A percentile compares a stretch with the other conserved stretches of the same genome.
These are phyloP conservation scores for Cicer judaicum DNA, from an alignment of 306 rosid genomes.

Conservation along the genomic window DNA sequence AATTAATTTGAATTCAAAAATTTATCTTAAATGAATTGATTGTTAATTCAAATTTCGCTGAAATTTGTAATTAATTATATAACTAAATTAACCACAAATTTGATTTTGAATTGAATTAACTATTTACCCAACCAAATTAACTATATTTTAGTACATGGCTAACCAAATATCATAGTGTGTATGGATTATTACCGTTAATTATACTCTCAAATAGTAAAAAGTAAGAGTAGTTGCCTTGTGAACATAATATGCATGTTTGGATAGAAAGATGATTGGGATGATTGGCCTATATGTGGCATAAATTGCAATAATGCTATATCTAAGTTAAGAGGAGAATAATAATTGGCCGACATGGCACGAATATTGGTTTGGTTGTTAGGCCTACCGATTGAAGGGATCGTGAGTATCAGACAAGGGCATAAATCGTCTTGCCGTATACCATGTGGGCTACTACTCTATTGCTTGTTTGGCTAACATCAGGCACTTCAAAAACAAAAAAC, in stretches of 20 bases:
- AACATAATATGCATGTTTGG: background rate
- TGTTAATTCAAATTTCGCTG: too few relatives aligned
- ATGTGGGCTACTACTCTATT: conserved; percentile 22
- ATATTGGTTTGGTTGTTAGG: conserved; percentile 41
- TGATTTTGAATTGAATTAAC: too few relatives aligned
- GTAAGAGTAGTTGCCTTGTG: background rate
- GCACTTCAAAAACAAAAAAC: conserved; percentile 1
- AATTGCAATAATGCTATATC: conserved; percentile 36
- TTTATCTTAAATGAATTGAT: too few relatives aligned
- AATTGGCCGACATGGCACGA: conserved; percentile 46
- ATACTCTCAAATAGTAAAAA: background rate
- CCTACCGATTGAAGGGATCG: conserved; percentile 39
- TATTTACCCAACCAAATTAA: too few relatives aligned
- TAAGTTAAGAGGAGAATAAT: conserved; percentile 26
- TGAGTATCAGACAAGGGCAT: conserved; percentile 33
- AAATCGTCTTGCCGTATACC: conserved; percentile 18
- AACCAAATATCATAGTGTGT: too few relatives aligned
- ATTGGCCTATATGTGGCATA: conserved; percentile 25
- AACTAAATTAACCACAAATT: too few relatives aligned
- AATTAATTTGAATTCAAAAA: too few relatives aligned
- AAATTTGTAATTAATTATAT: too few relatives aligned
- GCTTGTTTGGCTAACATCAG: conserved; percentile 19
- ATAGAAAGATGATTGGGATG: background rate
- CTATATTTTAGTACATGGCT: too few relatives aligned
- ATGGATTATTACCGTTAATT: too few relatives aligned